Percentiles rank a stretch among this genome's conserved stretches.
phyloP scores from a whole-genome alignment of 2,329 filamentous ascomycete species.

The Alternaria conjuncta region DNA sequence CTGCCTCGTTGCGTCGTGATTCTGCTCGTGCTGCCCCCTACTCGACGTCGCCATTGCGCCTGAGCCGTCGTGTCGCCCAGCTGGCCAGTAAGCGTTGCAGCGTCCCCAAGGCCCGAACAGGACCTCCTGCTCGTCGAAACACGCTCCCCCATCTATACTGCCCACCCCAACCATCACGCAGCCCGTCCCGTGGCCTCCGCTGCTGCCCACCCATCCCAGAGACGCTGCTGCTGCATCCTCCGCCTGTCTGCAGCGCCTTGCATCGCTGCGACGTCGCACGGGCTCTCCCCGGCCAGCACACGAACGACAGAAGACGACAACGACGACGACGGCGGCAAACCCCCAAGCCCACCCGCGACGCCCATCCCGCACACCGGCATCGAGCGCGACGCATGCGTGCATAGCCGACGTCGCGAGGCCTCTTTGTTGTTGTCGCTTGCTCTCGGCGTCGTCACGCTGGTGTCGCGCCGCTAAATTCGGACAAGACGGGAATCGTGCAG shows the following conservation, averaged over 20 bases:
- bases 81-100: constrained; percentile 38
- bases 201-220: constrained; percentile 13
- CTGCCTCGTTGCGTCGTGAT: constrained; percentile 4
- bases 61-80: constrained; percentile 17
- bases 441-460: constrained; percentile 34
- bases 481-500: constrained; percentile 31
- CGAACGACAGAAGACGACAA: constrained; percentile 39
- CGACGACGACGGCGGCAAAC: constrained; percentile 17
- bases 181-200: constrained; percentile 19
- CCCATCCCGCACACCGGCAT: constrained; percentile 13
- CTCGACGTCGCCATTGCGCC: constrained; percentile 30
- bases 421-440: constrained; percentile 22
- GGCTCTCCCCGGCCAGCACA: constrained; percentile 44
- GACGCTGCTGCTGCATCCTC: constrained; percentile 23
- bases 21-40: constrained; percentile 5
- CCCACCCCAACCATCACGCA: constrained; percentile 30
- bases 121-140: constrained; percentile 33
- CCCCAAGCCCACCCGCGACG: constrained; percentile 3
- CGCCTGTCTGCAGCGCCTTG: constrained; percentile 22
- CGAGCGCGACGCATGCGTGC: constrained; percentile 36
- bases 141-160: constrained; percentile 23
- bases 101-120: constrained; percentile 33
- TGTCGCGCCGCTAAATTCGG: constrained; percentile 36
- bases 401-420: constrained; percentile 26
- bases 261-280: constrained; percentile 40